Percentiles rank a stretch among this genome's conserved stretches.
These are phyloP conservation scores for Candida sp. DNA, from an alignment of 1,139 yeast genomes.

Conservation along the genomic window DNA sequence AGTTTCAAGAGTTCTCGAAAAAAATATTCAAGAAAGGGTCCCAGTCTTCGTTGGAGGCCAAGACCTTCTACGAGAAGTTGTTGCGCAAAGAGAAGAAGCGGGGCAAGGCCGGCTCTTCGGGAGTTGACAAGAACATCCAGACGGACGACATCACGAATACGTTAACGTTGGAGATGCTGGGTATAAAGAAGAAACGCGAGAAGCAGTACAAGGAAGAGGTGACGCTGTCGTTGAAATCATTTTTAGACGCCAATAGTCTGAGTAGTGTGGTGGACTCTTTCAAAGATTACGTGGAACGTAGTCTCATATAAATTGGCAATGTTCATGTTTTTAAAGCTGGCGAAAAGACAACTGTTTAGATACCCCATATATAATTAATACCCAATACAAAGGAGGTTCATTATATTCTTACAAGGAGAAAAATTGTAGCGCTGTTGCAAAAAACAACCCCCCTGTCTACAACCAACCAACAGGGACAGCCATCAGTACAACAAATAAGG, in stretches of 20 bases:
- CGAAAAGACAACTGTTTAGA: neutral
- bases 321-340: neutral
- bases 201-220: slow-evolving; percentile 3
- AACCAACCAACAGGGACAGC: too few species aligned
- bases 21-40: slow-evolving; percentile 4
- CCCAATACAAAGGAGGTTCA: neutral
- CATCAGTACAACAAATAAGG: too few species aligned
- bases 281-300: slow-evolving; percentile 6
- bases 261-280: slow-evolving; percentile 4
- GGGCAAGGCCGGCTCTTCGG: neutral
- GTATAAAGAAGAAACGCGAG: slow-evolving; percentile 1
- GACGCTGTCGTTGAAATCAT: slow-evolving; percentile 1
- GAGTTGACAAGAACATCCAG: slow-evolving; percentile 3
- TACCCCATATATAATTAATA: neutral
- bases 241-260: slow-evolving; percentile 2
- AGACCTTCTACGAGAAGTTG: slow-evolving; percentile 1
- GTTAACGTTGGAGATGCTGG: neutral
- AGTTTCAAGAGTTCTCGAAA: slow-evolving; percentile 4
- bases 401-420: neutral
- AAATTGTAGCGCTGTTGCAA: neutral
- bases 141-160: slow-evolving; percentile 4
- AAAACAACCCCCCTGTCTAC: neutral
- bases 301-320: slow-evolving; percentile 1
- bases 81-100: slow-evolving; percentile 2
- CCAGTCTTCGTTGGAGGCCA: neutral